phyloP scores from a whole-genome alignment of 1,284 basidiomycete genomes.

The Apiotrichum sp. region DNA sequence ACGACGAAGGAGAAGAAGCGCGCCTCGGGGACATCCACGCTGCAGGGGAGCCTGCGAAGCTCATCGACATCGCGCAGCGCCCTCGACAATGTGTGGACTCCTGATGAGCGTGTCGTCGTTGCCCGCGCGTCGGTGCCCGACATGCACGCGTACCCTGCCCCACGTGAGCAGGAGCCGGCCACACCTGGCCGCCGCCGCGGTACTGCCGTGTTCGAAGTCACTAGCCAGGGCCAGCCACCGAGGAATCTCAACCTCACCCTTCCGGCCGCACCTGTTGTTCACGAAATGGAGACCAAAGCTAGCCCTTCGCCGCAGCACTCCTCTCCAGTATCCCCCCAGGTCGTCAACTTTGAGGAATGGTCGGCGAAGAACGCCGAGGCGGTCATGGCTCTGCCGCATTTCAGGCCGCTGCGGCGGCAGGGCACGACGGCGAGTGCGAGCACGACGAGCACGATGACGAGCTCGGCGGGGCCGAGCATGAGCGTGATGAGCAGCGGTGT shows the following conservation, averaged over 20 bases:
- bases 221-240: neutral
- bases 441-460: neutral
- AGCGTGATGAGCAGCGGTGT: neutral
- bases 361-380: neutral
- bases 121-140: constrained; percentile 10
- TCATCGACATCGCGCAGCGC: neutral
- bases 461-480: neutral
- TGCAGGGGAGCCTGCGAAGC: neutral
- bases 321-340: too few species aligned
- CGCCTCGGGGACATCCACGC: neutral
- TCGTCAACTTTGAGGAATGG: neutral
- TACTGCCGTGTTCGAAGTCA: neutral
- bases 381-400: neutral
- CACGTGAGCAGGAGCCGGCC: neutral
- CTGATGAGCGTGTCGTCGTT: constrained; percentile 9
- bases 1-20: neutral
- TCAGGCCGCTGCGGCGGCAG: neutral
- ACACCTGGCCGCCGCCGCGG: neutral
- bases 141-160: neutral
- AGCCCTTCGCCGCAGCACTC: too few species aligned
- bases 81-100: constrained; percentile 4
- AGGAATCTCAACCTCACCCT: neutral
- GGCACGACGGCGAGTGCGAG: neutral
- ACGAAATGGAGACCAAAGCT: neutral
- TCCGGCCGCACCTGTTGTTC: neutral